These are phyloP conservation scores for Ophiosphaerella korrae DNA, from an alignment of 2,329 filamentous ascomycete species.

Conservation along the genomic window DNA sequence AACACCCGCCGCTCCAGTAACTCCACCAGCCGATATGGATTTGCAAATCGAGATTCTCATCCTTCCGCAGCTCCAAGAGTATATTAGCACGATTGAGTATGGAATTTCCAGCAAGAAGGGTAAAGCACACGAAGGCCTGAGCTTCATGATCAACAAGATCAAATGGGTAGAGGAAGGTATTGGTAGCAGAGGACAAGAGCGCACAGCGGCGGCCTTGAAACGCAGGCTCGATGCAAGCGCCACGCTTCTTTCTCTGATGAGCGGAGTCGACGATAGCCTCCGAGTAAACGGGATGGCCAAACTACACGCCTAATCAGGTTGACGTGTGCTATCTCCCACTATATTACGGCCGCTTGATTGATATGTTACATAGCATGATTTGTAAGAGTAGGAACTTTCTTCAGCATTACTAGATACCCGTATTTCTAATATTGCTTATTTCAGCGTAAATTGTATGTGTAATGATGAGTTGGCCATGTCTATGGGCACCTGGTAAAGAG, in stretches of 20 bases:
- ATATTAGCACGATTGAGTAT: conserved; percentile 74
- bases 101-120: conserved; percentile 84
- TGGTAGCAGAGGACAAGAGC: conserved; percentile 45
- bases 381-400: conserved; percentile 31
- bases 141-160: conserved; percentile 80
- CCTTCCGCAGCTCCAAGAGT: conserved; percentile 77
- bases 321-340: conserved; percentile 6
- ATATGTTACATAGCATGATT: conserved; percentile 15
- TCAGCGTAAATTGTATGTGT: conserved; percentile 15
- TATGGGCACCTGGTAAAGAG: neutral
- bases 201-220: conserved; percentile 45
- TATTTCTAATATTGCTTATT: conserved; percentile 34
- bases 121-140: conserved; percentile 83
- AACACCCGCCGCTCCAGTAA: conserved; percentile 60
- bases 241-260: conserved; percentile 39
- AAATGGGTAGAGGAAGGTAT: conserved; percentile 82
- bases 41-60: conserved; percentile 86
- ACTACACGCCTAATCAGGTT: conserved; percentile 31
- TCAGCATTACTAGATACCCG: conserved; percentile 49
- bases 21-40: conserved; percentile 71
- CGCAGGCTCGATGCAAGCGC: conserved; percentile 44
- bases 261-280: conserved; percentile 28
- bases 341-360: conserved; percentile 18
- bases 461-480: neutral
- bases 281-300: conserved; percentile 33